Percentiles rank a stretch among this genome's conserved stretches.
These are phyloP conservation scores for Nicotiana otophora DNA, from an alignment of 257 asterid species.

Conservation along the genomic window DNA sequence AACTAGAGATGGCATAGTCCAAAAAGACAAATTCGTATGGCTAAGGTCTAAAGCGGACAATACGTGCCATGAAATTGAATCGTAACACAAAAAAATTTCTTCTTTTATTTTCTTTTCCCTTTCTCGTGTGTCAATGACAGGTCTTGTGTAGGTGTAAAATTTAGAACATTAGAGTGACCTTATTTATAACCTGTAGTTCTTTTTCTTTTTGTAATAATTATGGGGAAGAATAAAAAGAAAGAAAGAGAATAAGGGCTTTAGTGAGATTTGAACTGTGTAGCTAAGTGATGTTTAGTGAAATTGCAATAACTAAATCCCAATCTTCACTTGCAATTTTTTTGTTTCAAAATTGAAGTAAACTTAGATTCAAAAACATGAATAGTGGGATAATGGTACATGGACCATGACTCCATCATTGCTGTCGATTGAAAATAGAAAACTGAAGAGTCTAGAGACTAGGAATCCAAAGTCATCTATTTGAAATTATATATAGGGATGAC, in stretches of 20 bases:
- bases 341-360: neutral
- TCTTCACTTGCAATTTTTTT: neutral
- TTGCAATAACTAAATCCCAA: neutral
- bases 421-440: neutral
- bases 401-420: neutral
- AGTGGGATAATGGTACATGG: conserved; percentile 5
- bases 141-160: neutral
- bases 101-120: neutral
- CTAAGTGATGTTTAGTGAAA: neutral
- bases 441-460: neutral
- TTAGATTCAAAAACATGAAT: neutral
- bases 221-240: neutral
- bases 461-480: neutral
- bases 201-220: neutral
- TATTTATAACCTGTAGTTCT: neutral
- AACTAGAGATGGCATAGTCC: too few relatives aligned
- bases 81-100: too few relatives aligned
- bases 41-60: too few relatives aligned
- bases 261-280: neutral
- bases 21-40: too few relatives aligned
- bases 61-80: too few relatives aligned
- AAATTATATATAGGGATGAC: neutral
- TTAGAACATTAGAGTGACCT: neutral
- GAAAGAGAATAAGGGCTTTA: neutral
- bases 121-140: neutral